phyloP scores from a whole-genome alignment of 306 rosid species.

The Prunus dulcis region DNA sequence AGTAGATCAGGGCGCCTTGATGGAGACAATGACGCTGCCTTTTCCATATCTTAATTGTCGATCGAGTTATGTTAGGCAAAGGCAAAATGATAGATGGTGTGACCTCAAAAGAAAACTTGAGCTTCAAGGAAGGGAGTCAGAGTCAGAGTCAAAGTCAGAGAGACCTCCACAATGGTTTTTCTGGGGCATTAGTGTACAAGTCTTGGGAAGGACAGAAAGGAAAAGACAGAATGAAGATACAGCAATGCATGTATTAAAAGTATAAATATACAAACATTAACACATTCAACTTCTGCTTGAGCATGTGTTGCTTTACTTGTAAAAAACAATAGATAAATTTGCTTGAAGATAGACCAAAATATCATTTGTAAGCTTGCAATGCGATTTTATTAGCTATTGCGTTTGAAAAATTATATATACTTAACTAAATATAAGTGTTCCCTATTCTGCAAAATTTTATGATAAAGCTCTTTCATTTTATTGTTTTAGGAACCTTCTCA shows the following conservation, averaged over 20 bases:
- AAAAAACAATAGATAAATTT: neutral
- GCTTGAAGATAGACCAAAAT: neutral
- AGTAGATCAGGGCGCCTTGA: constrained; percentile 16
- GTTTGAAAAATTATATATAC: too few relatives aligned
- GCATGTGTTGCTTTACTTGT: neutral
- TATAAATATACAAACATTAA: neutral
- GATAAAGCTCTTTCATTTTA: too few relatives aligned
- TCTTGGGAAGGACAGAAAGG: neutral
- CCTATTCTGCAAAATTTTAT: too few relatives aligned
- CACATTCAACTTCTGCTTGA: neutral
- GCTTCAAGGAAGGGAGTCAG: neutral
- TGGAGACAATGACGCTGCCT: constrained; percentile 14
- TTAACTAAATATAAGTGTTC: too few relatives aligned
- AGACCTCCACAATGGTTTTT: neutral
- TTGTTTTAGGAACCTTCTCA: too few relatives aligned
- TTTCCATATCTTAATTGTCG: constrained; percentile 17
- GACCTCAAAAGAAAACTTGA: neutral
- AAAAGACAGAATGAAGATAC: neutral
- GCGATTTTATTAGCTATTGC: too few relatives aligned
- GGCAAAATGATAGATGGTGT: neutral
- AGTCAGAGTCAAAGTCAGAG: neutral
- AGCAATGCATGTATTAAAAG: neutral
- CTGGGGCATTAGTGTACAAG: neutral
- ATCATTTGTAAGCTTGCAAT: neutral
- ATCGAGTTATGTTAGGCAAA: neutral